Conservation (phyloP, 169 alveolate genomes). For the Cryptosporidium muris region DNA sequence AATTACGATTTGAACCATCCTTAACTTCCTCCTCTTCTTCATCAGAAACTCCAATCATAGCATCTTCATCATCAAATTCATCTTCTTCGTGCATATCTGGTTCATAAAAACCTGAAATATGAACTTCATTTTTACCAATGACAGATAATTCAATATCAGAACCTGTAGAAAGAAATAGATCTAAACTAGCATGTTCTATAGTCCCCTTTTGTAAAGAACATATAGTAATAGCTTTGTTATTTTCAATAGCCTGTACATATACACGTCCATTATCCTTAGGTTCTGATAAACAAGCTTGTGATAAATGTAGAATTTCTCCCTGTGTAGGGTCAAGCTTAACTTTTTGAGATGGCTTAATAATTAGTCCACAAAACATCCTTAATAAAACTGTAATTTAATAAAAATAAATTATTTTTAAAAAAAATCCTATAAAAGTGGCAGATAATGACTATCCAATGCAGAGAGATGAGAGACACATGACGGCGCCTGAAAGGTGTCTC, state of each 20-base stretch:
- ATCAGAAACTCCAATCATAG: conserved; percentile 73
- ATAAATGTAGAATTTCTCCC: conserved; percentile 82
- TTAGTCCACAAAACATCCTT: conserved; percentile 74
- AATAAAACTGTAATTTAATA: no score
- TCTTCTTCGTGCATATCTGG: conserved; percentile 79
- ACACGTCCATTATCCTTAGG: conserved; percentile 85
- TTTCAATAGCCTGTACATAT: conserved; percentile 87
- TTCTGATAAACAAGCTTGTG: conserved; percentile 87
- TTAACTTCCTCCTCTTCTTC: conserved; percentile 74
- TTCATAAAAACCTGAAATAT: conserved; percentile 88
- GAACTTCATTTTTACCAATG: conserved; percentile 88
- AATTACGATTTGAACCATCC: conserved; percentile 1
- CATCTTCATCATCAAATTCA: conserved; percentile 75
- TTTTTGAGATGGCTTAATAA: conserved; percentile 75
- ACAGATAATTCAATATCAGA: conserved; percentile 82
- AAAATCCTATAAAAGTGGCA: no score
- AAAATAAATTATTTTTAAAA: no score
- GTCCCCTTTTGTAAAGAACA: conserved; percentile 88
- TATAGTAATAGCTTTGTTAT: conserved; percentile 80
- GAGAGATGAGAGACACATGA: no score
- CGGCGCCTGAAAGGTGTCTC: no score
- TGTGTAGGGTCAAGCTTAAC: conserved; percentile 75
- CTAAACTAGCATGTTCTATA: conserved; percentile 84
- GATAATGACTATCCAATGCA: no score
- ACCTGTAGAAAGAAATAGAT: conserved; percentile 84